Evolutionary conservation across 2,329 filamentous ascomycete species (phyloP), one percentile per base, ranked within the genome.

Genomic region (Rhynchosporium secalis): DNA sequence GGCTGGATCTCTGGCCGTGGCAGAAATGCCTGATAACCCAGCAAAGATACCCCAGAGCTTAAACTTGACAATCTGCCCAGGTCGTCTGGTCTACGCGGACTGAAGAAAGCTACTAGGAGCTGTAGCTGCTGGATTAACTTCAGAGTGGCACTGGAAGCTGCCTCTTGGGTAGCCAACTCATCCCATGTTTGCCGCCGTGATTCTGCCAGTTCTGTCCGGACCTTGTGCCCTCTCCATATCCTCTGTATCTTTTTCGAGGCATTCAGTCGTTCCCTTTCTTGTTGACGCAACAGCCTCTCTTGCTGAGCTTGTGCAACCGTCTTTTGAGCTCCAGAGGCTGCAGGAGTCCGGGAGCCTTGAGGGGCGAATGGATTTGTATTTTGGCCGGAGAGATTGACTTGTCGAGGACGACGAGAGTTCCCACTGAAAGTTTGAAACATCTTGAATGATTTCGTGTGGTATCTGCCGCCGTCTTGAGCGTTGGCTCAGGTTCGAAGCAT

Each of bases 371-470:
- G 91, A 72, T 96, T 96, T 56, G 81, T 80, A 68, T 85, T 86
- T 70, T 93, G 89, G 66, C 92, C 95, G 68, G 92, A 95, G 65
- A 99, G 87, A 77, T 98, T 97, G 74, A 98, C 92, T 75, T 97
- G 93, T 68, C 95, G 88, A 65, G 89, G 88, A 69, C 91, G 90
- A 72, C 91, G 88, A 71, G 92, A 91, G 77, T 79, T 91, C 70
- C 95, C 95, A 29, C 91, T 95, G 78, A 99, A 99, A 59, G 90
- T 92, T 65, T 90, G 88, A 78, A 95, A 96, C 94, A 97, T 97
- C 69, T 73, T 74, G 73, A 59, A 62, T 36, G 58, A 56, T 65
- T 45, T 45, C 40, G 40, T 46, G 38, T 49, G 38, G 40, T 66
- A 46, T 63, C 67, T 58, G 65, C 51, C 51, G 58, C 59, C 60